Base-by-base conservation (phyloP, 75 land plant genomes). In the Cunninghamia lanceolata region DNA sequence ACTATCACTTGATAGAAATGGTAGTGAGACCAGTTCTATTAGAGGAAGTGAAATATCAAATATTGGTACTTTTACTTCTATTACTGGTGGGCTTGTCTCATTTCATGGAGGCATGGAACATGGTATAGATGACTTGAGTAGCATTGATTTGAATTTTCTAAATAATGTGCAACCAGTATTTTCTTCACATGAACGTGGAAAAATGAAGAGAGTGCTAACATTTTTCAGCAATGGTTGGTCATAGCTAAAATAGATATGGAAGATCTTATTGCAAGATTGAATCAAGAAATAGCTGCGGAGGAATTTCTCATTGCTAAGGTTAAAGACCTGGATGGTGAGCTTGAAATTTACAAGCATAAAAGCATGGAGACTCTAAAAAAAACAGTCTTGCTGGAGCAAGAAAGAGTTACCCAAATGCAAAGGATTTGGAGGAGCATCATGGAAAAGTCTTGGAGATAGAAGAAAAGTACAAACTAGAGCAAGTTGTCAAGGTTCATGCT, bases 391-490 rank as follows among this genome's bases (percentile, higher is more conserved):
- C 74, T 83, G 68, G 99, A 96, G 90, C 97, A 93, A 77, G 99
- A 97, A 84, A 89, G 93, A 88, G 88, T 93, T 82, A 97, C 92
- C 46, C 92, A 93, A 77, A 91, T 93, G 86, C 99, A 97, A 84
- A 98, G 99, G 99, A 97, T 87, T 90, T 96, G 86, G 99, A 97
- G 86, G 99, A 97, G 70, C 90, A 92, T 73, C 88, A 90, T 14
- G 89, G 89, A 30, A 87, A 88, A 82, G 89, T 80, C 80, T 70
- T 87, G 87, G 93, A 92, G 82, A 84, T 80, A 85, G 93, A 94
- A 40, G 32, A 90, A 46, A 89, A 87, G 39, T 84, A 91, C 80
- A 88, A 91, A 59, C 38, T 83, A 45, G 90, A 88, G 85, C 85
- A 92, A 90, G 95, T 94, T 85, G 93, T 90, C 74, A 91, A 84